These are phyloP conservation scores for Trichoderma orchidacearum DNA, from an alignment of 495 filamentous ascomycete species.

Conservation along the genomic window DNA sequence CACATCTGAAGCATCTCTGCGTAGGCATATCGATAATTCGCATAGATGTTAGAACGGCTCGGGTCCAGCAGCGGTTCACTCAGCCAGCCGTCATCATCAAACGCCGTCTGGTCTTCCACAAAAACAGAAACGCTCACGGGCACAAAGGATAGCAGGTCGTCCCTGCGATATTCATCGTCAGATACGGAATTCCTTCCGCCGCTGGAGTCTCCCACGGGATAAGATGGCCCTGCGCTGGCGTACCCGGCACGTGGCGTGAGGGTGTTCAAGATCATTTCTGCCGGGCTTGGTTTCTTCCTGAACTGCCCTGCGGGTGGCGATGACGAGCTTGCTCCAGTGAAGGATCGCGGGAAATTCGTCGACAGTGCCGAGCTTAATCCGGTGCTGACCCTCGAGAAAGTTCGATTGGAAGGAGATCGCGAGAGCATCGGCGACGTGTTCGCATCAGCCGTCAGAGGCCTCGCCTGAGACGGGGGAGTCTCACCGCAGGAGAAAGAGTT, in stretches of 20 bases:
- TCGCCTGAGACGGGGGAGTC: constrained; percentile 41
- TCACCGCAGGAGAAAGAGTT: constrained; percentile 46
- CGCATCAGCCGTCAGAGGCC: constrained; percentile 8
- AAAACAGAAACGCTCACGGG: constrained; percentile 43
- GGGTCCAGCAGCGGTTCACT: constrained; percentile 57
- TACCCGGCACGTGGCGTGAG: constrained; percentile 31
- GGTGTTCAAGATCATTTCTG: constrained; percentile 49
- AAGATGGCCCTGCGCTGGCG: neutral
- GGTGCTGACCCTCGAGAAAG: constrained; percentile 37
- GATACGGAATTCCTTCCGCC: constrained; percentile 31
- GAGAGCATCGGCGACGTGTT: constrained; percentile 36
- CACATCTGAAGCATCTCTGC: constrained; percentile 72
- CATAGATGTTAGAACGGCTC: constrained; percentile 43
- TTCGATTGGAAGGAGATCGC: constrained; percentile 53
- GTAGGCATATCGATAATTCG: constrained; percentile 63
- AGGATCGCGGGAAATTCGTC: constrained; percentile 58
- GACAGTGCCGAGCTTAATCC: constrained; percentile 50
- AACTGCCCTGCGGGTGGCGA: constrained; percentile 49
- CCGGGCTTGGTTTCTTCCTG: constrained; percentile 52
- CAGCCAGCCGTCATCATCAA: constrained; percentile 64
- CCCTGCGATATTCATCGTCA: constrained; percentile 26
- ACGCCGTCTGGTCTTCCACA: constrained; percentile 62
- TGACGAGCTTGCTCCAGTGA: constrained; percentile 53
- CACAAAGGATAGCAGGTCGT: constrained; percentile 24
- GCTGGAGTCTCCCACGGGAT: constrained; percentile 17